Base-by-base conservation (phyloP, 2,329 filamentous ascomycete genomes). In the Trichoderma atrobrunneum region DNA sequence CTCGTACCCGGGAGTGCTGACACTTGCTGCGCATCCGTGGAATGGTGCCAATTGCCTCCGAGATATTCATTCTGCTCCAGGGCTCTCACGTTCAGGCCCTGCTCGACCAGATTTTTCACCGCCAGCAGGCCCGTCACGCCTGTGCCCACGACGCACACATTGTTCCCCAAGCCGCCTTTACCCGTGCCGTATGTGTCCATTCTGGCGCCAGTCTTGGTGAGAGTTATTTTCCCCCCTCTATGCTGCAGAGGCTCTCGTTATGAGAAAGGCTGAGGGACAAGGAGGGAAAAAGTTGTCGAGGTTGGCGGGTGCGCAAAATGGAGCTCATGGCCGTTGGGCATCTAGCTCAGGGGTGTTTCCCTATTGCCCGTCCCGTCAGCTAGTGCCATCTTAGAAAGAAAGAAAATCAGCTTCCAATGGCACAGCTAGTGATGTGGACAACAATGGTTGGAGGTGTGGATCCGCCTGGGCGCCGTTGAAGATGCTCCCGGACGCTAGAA, bases 1-100 rank as follows among this genome's bases (percentile, higher is more conserved):
- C 73, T 77, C 5, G 78, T 80, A 21, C 73, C 74, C 43, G 76
- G 73, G 12, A 84, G 78, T 7, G 80, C 81, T 32, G 82, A 79
- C 5, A 81, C 82, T 72, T 81, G 79, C 64, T 80, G 72, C 7
- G 63, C 21, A 39, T 82, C 76, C 14, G 77, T 75, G 18, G 79
- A 82, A 63, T 80, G 81, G 57, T 81, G 78, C 84, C 84, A 86
- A 7, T 83, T 78, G 5, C 84, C 84, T 11, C 84, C 84, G 43
- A 84, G 75, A 61, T 79, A 79, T 28, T 80, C 74, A 57, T 82
- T 79, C 54, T 80, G 78, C 70, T 86, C 84, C 59, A 85, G 84
- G 0, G 80, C 82, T 10, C 78, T 80, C 11, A 80, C 82, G 10
- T 82, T 74, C 63, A 84, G 83, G 5, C 83, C 83, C 74, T 84